Conservation (phyloP, 805 yeast genomes). For the Wickerhamiella occidentalis region DNA sequence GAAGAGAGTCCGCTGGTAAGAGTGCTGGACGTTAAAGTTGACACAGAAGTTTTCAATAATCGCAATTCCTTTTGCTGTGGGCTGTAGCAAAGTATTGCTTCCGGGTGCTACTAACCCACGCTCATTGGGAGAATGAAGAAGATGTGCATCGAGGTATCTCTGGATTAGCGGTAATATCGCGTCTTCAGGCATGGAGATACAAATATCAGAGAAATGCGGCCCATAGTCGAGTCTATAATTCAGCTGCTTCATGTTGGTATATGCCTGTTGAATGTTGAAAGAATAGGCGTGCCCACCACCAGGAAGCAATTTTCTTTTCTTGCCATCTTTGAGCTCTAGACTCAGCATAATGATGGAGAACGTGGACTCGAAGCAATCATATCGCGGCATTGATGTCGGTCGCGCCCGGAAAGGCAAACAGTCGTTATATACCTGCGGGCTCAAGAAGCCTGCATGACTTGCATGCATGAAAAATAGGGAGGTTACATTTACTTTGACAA, state of each 20-base stretch:
- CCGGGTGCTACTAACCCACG: not conserved
- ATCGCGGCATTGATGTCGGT: not conserved
- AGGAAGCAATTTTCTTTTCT: not conserved
- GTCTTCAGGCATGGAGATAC: not conserved
- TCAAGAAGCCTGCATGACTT: not conserved
- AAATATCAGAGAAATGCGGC: not conserved
- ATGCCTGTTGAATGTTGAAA: not conserved
- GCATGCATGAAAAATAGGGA: not conserved
- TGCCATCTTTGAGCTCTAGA: not conserved
- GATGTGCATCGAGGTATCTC: slow-evolving; percentile 2
- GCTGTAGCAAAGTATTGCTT: slow-evolving; percentile 40
- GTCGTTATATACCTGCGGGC: not conserved
- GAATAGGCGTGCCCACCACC: not conserved
- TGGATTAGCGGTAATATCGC: not conserved
- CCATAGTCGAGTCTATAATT: not conserved
- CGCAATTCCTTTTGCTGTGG: slow-evolving; percentile 84
- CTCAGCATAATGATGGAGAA: slow-evolving; percentile 4
- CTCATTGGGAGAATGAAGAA: slow-evolving; percentile 1
- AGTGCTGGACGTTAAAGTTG: slow-evolving; percentile 37
- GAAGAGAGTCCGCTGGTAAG: slow-evolving; percentile 31
- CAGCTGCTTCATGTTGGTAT: not conserved
- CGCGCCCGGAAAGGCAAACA: not conserved
- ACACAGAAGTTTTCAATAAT: slow-evolving; percentile 49
- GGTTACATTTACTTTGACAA: not conserved
- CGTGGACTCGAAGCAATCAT: slow-evolving; percentile 6